Conservation (phyloP, 768 basidiomycete species). For the Leccinum disarticulatum region DNA sequence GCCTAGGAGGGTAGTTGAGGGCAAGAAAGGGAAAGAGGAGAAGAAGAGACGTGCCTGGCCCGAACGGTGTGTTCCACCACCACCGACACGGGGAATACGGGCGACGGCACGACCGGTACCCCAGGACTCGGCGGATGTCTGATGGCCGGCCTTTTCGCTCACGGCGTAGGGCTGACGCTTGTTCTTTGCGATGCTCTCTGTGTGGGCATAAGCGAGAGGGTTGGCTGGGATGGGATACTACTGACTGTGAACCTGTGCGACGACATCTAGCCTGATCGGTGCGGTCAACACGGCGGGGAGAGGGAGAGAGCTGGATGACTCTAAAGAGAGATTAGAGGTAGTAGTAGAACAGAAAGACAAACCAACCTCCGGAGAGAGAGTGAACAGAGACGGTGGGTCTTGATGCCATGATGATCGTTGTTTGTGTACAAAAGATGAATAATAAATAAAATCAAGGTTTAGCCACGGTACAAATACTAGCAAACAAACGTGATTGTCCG, state of each 20-base stretch:
- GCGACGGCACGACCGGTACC: slow-evolving; percentile 99
- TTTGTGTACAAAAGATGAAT: background rate
- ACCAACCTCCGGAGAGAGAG: slow-evolving; percentile 69
- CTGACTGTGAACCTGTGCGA: slow-evolving; percentile 98
- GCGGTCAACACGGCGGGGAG: slow-evolving; percentile 97
- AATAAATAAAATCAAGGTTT: slow-evolving; percentile 26
- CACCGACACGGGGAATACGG: slow-evolving; percentile 99
- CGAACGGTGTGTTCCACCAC: slow-evolving; percentile 97
- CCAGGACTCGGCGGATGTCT: slow-evolving; percentile 99
- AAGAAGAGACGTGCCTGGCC: slow-evolving; percentile 63
- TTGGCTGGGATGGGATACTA: slow-evolving; percentile 20
- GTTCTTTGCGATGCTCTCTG: slow-evolving; percentile 98
- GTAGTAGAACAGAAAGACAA: slow-evolving; percentile 1
- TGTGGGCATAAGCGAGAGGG: background rate
- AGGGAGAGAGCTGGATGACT: slow-evolving; percentile 85
- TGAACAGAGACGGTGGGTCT: slow-evolving; percentile 89
- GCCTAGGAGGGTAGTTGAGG: slow-evolving; percentile 49
- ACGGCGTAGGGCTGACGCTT: slow-evolving; percentile 96
- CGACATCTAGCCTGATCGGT: slow-evolving; percentile 98
- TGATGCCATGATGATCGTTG: slow-evolving; percentile 64
- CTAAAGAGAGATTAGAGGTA: slow-evolving; percentile 36
- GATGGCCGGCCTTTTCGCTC: slow-evolving; percentile 97
- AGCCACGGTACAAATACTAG: slow-evolving; percentile 29
- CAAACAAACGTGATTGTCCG: slow-evolving; percentile 25
- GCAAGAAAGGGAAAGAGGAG: background rate